Percentiles rank a stretch among this genome's conserved stretches.
phyloP scores from a whole-genome alignment of 768 basidiomycete species.

The Termitomyces sp. region DNA sequence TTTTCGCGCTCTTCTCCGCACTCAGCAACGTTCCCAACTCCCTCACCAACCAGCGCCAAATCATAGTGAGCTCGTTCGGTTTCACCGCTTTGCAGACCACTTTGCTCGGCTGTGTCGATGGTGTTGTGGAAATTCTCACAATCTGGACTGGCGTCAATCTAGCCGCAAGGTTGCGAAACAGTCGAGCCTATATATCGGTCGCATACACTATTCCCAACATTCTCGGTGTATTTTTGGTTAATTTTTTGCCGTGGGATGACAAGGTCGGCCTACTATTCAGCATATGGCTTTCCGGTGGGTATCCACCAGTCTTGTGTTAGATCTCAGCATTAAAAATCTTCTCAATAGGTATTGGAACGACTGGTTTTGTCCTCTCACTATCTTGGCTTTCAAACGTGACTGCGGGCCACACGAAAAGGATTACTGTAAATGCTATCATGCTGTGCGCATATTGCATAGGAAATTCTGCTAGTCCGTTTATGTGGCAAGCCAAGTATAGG shows the following conservation, averaged over 20 bases:
- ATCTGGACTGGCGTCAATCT: conserved; percentile 63
- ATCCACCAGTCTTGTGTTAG: neutral
- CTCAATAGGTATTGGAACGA: conserved; percentile 15
- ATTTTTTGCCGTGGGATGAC: conserved; percentile 59
- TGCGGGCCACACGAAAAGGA: conserved; percentile 67
- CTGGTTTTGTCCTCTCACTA: conserved; percentile 52
- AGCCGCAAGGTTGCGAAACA: conserved; percentile 50
- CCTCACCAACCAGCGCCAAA: conserved; percentile 54
- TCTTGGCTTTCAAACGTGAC: conserved; percentile 65
- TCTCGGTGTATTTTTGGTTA: conserved; percentile 56
- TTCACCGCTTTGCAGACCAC: conserved; percentile 63
- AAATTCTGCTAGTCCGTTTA: conserved; percentile 69
- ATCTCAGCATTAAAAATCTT: neutral
- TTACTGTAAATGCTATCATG: conserved; percentile 71
- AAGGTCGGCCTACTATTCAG: conserved; percentile 61
- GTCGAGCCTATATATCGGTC: conserved; percentile 59
- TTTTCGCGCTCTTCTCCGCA: conserved; percentile 65
- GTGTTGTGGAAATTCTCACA: conserved; percentile 60
- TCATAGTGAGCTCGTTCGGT: conserved; percentile 65
- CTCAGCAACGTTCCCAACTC: conserved; percentile 64
- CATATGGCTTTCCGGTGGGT: conserved; percentile 47
- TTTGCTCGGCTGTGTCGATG: conserved; percentile 62
- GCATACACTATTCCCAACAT: conserved; percentile 63
- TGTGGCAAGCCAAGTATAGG: conserved; percentile 68
- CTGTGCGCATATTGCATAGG: conserved; percentile 62